Base-by-base conservation (phyloP, 2,329 filamentous ascomycete species). In the Colletotrichum spaethianum region DNA sequence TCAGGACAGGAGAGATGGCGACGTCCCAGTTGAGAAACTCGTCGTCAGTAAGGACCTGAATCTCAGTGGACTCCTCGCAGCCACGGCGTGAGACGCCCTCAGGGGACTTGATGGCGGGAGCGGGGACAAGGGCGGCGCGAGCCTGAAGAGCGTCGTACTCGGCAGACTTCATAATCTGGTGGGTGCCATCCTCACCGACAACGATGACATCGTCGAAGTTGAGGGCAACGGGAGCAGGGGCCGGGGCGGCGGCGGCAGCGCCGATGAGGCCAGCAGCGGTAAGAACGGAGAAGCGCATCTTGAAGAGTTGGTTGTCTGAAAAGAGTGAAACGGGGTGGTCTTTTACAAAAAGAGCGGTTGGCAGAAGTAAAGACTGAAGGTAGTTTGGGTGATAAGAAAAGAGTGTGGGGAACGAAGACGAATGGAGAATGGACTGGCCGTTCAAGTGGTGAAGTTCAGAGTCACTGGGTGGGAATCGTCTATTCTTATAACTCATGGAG, bases 11-110 rank as follows among this genome's bases (percentile, higher is more conserved):
- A 18, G 82, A 83, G 75, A 83, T 81, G 57, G 75, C 75, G 1
- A 81, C 75, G 67, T 84, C 82, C 82, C 82, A 83, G 75, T 82
- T 82, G 28, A 81, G 75, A 74, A 83, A 84, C 42, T 75, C 75
- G 4, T 72, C 63, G 33, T 77, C 76, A 7, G 73, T 74, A 28
- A 75, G 57, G 23, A 78, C 70, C 70, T 78, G 77, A 12, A 77
- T 70, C 72, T 78, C 77, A 50, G 74, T 75, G 61, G 67, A 76
- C 48, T 76, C 67, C 0, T 59, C 67, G 44, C 77, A 77, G 59
- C 75, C 72, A 28, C 72, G 67, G 40, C 53, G 53, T 9, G 55
- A n/a, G 18, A 73, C 8, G 38, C 38, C 40, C 36, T 67, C 48
- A 36, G 28, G 11, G 18, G 33, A 16, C 20, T 36, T 31, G 65